Evolutionary conservation across 352 stramenopile species (phyloP).

Genomic region (Pythium rishiriense): DNA sequence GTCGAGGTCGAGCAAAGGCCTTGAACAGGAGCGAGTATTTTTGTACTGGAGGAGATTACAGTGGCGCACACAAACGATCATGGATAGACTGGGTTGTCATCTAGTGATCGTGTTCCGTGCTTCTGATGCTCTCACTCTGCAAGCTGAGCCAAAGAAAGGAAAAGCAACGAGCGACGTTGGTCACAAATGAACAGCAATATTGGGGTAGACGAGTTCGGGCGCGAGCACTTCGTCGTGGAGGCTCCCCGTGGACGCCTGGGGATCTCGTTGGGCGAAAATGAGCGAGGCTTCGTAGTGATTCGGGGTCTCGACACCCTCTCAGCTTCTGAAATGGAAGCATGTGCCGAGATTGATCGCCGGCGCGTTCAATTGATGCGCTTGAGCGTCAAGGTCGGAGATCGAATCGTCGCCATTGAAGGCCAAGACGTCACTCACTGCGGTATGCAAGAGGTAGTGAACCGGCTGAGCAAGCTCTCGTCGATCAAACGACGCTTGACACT

Average conservation of each 20-base stretch:
- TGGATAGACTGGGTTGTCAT: neutral
- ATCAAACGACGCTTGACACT: slow-evolving; percentile 50
- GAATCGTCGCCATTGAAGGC: slow-evolving; percentile 51
- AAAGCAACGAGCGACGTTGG: neutral
- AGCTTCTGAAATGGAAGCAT: slow-evolving; percentile 27
- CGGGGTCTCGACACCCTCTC: slow-evolving; percentile 35
- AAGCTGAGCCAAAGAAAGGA: slow-evolving; percentile 10
- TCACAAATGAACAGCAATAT: slow-evolving; percentile 25
- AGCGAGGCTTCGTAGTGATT: slow-evolving; percentile 47
- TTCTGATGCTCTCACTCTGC: neutral
- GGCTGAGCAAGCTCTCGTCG: slow-evolving; percentile 41
- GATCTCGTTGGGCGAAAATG: slow-evolving; percentile 53
- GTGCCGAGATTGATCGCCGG: slow-evolving; percentile 36
- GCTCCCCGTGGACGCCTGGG: slow-evolving; percentile 50
- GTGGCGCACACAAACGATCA: neutral
- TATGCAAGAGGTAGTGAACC: slow-evolving; percentile 43
- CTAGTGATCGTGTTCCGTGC: neutral
- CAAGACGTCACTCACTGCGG: slow-evolving; percentile 45
- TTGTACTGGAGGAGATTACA: neutral
- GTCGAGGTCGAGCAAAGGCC: neutral
- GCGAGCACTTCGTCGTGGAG: slow-evolving; percentile 48
- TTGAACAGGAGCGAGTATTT: neutral
- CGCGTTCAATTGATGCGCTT: slow-evolving; percentile 36
- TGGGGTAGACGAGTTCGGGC: slow-evolving; percentile 48
- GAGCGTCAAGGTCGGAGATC: slow-evolving; percentile 44